Percentiles rank a stretch among this genome's conserved stretches.
Evolutionary conservation across 1,284 basidiomycete genomes (phyloP).

Genomic region (Inonotus obliquus): DNA sequence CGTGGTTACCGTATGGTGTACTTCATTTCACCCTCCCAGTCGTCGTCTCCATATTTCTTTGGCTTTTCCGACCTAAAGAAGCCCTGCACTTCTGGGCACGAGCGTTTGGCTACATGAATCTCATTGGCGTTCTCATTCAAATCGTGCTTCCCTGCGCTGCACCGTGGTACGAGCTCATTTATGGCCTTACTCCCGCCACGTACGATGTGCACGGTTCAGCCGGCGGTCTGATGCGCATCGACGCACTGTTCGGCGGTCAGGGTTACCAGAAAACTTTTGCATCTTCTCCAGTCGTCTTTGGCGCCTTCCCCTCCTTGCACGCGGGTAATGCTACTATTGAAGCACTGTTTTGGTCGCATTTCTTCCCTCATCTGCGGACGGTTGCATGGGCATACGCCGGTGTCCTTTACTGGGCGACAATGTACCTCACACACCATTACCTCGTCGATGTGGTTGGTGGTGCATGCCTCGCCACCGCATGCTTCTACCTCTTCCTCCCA

Average conservation of each 20-base stretch:
- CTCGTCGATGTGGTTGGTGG: constrained; percentile 95
- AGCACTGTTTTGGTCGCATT: constrained; percentile 91
- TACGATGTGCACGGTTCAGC: constrained; percentile 91
- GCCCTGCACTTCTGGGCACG: constrained; percentile 84
- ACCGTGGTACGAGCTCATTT: constrained; percentile 98
- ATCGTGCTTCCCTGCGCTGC: constrained; percentile 90
- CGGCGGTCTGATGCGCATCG: constrained; percentile 90
- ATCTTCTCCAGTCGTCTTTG: constrained; percentile 90
- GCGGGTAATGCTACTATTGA: constrained; percentile 89
- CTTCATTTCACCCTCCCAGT: constrained; percentile 86
- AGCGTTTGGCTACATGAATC: constrained; percentile 93
- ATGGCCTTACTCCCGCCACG: constrained; percentile 92
- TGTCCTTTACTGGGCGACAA: constrained; percentile 96
- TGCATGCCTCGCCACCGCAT: constrained; percentile 82
- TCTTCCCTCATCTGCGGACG: constrained; percentile 70
- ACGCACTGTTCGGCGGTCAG: constrained; percentile 75
- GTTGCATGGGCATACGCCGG: constrained; percentile 83
- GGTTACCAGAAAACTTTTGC: constrained; percentile 86
- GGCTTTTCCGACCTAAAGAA: constrained; percentile 76
- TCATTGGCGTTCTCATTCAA: constrained; percentile 86
- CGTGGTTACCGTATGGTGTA: constrained; percentile 96
- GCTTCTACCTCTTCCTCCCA: constrained; percentile 88
- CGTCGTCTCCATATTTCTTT: constrained; percentile 72
- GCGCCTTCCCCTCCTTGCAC: constrained; percentile 94
- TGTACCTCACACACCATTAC: constrained; percentile 98